Evolutionary conservation across 2,329 filamentous ascomycete species (phyloP).

Genomic region (Neodidymelliopsis sp.): DNA sequence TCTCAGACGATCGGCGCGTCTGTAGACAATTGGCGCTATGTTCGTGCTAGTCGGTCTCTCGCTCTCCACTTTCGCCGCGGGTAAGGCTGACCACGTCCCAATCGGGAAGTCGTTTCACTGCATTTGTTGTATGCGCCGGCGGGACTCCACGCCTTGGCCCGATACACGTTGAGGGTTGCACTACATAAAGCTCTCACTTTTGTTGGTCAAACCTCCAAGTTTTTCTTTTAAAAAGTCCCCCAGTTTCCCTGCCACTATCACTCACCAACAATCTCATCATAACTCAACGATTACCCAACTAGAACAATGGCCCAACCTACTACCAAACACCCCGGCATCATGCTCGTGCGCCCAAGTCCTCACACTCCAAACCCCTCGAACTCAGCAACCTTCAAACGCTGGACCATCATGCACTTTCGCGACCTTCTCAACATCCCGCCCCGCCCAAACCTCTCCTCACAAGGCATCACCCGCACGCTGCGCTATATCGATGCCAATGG

Average conservation of each 20-base stretch:
- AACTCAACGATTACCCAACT: neutral
- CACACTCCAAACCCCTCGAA: slow-evolving; percentile 2
- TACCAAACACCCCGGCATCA: slow-evolving; percentile 6
- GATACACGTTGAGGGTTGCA: neutral
- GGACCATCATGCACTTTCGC: slow-evolving; percentile 30
- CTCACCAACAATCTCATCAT: no score
- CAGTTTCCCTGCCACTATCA: no score
- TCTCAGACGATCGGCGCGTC: neutral
- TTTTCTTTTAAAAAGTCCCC: no score
- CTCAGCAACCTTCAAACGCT: slow-evolving; percentile 20
- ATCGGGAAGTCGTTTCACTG: slow-evolving; percentile 1
- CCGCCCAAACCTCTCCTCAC: neutral
- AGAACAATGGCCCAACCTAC: no score
- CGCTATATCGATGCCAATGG: slow-evolving; percentile 8
- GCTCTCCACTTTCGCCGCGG: slow-evolving; percentile 1
- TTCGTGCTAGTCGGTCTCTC: slow-evolving; percentile 1
- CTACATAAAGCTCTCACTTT: no score
- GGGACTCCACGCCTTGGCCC: slow-evolving; percentile 17
- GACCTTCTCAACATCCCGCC: slow-evolving; percentile 20
- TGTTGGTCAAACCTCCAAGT: neutral
- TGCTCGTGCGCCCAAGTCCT: slow-evolving; percentile 25
- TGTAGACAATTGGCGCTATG: no score
- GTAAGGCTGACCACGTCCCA: neutral
- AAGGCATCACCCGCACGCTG: slow-evolving; percentile 4
- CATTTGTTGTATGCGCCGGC: slow-evolving; percentile 14